A percentile compares a stretch with the other conserved stretches of the same genome.
Conservation (phyloP, 768 basidiomycete species). For the Lactarius hengduanensis region DNA sequence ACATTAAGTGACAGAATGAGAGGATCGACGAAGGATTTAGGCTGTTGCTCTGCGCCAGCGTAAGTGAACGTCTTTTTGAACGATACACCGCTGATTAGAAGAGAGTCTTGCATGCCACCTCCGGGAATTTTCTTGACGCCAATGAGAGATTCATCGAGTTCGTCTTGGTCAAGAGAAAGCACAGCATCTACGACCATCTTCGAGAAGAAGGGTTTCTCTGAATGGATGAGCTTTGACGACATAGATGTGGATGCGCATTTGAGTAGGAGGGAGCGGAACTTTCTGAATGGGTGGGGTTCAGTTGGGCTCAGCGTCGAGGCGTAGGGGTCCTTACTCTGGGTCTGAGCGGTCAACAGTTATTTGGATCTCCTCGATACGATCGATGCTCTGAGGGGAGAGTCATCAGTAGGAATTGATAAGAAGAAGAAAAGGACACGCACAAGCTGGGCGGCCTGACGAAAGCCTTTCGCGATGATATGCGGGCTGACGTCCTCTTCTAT, state of each 20-base stretch:
- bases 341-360: conserved; percentile 86
- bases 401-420: conserved; percentile 8
- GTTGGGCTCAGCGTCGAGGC: neutral
- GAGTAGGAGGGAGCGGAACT: conserved; percentile 89
- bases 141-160: conserved; percentile 93
- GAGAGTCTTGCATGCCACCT: conserved; percentile 96
- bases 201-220: conserved; percentile 98
- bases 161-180: conserved; percentile 84
- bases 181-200: conserved; percentile 99
- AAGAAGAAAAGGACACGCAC: conserved; percentile 47
- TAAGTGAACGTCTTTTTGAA: conserved; percentile 99
- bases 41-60: conserved; percentile 98
- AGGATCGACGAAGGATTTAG: conserved; percentile 86
- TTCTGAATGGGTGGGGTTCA: conserved; percentile 46
- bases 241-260: conserved; percentile 99
- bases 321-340: conserved; percentile 65
- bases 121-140: conserved; percentile 98
- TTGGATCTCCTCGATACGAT: conserved; percentile 87
- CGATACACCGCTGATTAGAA: conserved; percentile 84
- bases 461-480: conserved; percentile 97
- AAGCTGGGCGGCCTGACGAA: conserved; percentile 81
- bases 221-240: conserved; percentile 99
- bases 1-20: conserved; percentile 94
- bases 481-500: conserved; percentile 98
- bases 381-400: conserved; percentile 57